phyloP scores from a whole-genome alignment of 164 flowering plant genomes.

The Dillenia suffruticosa region DNA sequence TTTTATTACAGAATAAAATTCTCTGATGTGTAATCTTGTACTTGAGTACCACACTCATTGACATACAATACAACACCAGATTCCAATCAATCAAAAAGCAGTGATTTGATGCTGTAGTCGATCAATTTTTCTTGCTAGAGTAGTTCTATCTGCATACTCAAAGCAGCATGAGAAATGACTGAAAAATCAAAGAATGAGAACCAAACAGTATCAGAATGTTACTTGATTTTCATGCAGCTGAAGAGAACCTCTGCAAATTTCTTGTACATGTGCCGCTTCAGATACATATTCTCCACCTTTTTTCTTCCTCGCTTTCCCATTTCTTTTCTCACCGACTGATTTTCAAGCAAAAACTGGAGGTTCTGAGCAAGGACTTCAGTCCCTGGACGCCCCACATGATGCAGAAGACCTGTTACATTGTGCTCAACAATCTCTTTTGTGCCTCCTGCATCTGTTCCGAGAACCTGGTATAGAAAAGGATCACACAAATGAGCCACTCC shows the following conservation, averaged over 20 bases:
- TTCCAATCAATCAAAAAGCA: no score
- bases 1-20: no score
- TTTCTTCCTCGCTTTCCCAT: conserved; percentile 73
- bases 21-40: no score
- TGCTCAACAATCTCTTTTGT: conserved; percentile 85
- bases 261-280: conserved; percentile 87
- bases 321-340: conserved; percentile 54
- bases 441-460: conserved; percentile 98
- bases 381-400: conserved; percentile 79
- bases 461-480: conserved; percentile 46
- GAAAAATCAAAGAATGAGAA: no score
- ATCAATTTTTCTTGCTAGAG: no score
- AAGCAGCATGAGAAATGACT: no score
- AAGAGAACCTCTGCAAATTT: conserved; percentile 50
- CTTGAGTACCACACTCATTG: no score
- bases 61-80: no score
- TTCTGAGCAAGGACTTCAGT: conserved; percentile 54
- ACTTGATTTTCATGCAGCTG: conserved; percentile 81
- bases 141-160: no score
- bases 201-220: conserved; percentile 3
- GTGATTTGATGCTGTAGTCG: no score
- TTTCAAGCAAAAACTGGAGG: conserved; percentile 54
- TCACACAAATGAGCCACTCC: no score
- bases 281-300: conserved; percentile 74
- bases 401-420: conserved; percentile 86